phyloP scores from a whole-genome alignment of 208 protist species.

The Naegleria fowleri region DNA sequence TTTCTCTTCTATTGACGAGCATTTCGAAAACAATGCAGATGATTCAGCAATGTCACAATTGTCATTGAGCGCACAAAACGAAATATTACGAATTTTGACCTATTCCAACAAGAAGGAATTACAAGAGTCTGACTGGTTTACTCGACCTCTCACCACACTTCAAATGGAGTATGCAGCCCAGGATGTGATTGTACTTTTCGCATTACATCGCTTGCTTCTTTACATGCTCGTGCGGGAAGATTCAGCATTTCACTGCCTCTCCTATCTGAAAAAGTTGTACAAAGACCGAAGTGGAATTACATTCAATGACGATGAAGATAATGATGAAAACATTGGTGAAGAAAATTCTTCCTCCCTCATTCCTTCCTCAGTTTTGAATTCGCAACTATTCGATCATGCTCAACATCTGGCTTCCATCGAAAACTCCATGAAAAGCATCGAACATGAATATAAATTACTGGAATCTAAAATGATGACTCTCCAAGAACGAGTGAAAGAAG shows the following conservation, averaged over 20 bases:
- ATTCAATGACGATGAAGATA: not conserved
- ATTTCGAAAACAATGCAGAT: not conserved
- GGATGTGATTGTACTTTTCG: not conserved
- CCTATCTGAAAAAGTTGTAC: not conserved
- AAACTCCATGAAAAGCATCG: not conserved
- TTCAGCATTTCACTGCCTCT: not conserved
- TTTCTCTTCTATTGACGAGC: not conserved
- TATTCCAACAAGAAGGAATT: not conserved
- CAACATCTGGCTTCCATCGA: not conserved
- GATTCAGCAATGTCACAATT: not conserved
- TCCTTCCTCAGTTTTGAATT: too few species aligned
- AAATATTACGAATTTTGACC: not conserved
- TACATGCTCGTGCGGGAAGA: not conserved
- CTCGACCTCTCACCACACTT: not conserved
- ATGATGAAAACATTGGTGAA: not conserved
- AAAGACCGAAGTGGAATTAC: not conserved
- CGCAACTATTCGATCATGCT: not conserved
- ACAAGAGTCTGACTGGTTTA: not conserved
- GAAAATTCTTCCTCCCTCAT: not conserved
- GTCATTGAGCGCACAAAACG: not conserved
- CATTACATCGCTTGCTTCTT: not conserved
- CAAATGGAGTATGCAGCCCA: not conserved
- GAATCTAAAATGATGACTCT: not conserved
- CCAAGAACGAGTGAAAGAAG: not conserved
- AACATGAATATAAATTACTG: not conserved